Evolutionary conservation across 2,329 filamentous ascomycete genomes (phyloP).

Genomic region (Exutisphaerella laricina): DNA sequence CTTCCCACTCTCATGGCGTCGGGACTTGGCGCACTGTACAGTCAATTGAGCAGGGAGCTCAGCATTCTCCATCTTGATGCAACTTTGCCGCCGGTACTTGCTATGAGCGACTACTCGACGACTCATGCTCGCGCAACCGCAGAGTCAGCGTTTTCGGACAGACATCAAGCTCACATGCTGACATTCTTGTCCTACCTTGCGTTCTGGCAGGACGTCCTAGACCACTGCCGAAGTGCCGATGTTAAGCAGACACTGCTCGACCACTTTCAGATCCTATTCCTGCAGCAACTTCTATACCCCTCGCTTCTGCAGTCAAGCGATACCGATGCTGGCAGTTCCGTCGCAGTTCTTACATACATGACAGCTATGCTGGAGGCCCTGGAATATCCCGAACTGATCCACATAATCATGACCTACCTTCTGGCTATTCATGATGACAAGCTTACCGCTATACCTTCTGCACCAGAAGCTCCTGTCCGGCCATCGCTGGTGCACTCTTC

Average conservation of each 20-base stretch:
- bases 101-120: slow-evolving; percentile 81
- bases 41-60: slow-evolving; percentile 67
- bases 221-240: slow-evolving; percentile 87
- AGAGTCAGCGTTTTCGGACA: slow-evolving; percentile 65
- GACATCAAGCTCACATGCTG: slow-evolving; percentile 80
- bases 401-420: slow-evolving; percentile 88
- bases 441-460: slow-evolving; percentile 27
- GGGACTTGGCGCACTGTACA: slow-evolving; percentile 74
- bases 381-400: slow-evolving; percentile 89
- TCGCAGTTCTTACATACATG: slow-evolving; percentile 90
- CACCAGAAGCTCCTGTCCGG: slow-evolving; percentile 58
- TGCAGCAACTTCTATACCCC: slow-evolving; percentile 93
- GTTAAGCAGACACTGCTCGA: slow-evolving; percentile 90
- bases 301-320: slow-evolving; percentile 95
- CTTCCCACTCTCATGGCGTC: slow-evolving; percentile 96
- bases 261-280: slow-evolving; percentile 93
- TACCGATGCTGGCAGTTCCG: slow-evolving; percentile 91
- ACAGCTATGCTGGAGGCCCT: slow-evolving; percentile 84
- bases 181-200: slow-evolving; percentile 91
- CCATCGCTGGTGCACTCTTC: slow-evolving; percentile 39
- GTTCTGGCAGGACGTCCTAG: slow-evolving; percentile 97
- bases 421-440: slow-evolving; percentile 66
- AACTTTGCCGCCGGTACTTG: slow-evolving; percentile 73
- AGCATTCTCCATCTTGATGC: slow-evolving; percentile 72
- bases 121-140: slow-evolving; percentile 64